Evolutionary conservation across 495 filamentous ascomycete species (phyloP), one percentile per base, ranked within the genome.

Genomic region (Penicillium manginii): DNA sequence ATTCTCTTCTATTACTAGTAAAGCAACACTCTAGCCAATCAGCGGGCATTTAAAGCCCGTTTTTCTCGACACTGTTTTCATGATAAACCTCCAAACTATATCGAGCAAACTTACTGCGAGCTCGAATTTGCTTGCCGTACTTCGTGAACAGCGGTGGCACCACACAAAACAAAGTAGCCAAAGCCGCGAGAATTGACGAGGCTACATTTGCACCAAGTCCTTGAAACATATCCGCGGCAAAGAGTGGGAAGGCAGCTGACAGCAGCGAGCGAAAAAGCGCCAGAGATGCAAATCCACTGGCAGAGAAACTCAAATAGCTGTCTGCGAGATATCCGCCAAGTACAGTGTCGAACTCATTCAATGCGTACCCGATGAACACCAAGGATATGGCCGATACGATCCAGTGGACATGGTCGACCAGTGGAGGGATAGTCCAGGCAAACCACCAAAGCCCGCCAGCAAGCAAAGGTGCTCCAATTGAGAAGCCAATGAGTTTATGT

Each of bases 311-410:
- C 0, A 72, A 64, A 46, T 83, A 83, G 2, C 70, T 61, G 55
- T 82, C 78, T 3, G 76, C 73, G 9, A 82, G 58, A 54, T 83
- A 83, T 1, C 75, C 77, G 3, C 61, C 59, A 9, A 83, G 67
- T 2, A 72, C 68, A 22, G 63, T 70, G 5, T 66, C 71, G 55
- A 81, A 73, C 59, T 83, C 80, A 52, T 77, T 78, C 21, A 71
- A 57, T 1, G 75, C 74, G 52, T 74, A 81, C 1, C 80, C 78
- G 15, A 80, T 62, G 7, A 70, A 55, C 0, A 74, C 52, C 1
- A 81, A 60, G 1, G 70, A 60, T 1, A 73, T 39, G 10, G 70
- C 67, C 0, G 74, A 67, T 0, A 67, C 67, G 21, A 73, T 60
- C 79, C 79, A 82, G 51, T 58, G 59, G 0, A 57, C 23, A 21